Evolutionary conservation across 225 moss, liverwort and hornwort genomes (phyloP).

Genomic region (Takakia lepidozioides): DNA sequence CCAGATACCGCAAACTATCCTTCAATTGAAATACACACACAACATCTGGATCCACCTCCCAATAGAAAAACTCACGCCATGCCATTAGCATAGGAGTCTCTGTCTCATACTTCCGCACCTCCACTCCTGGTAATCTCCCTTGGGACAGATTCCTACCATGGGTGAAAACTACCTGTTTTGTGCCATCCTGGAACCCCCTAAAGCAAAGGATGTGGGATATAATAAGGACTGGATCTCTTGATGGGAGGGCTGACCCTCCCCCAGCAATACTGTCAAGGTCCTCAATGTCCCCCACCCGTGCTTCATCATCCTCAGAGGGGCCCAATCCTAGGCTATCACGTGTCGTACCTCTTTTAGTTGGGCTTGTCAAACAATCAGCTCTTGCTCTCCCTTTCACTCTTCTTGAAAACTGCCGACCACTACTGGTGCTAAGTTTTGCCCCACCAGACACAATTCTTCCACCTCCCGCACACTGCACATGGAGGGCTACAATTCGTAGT

Average conservation of each 20-base stretch:
- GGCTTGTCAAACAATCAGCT: conserved; percentile 19
- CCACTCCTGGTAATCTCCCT: conserved; percentile 39
- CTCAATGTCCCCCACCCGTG: conserved; percentile 30
- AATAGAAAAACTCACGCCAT: conserved; percentile 42
- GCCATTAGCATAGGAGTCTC: conserved; percentile 43
- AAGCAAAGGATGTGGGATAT: conserved; percentile 44
- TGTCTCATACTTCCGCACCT: conserved; percentile 32
- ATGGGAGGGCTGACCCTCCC: conserved; percentile 47
- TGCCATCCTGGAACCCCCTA: conserved; percentile 23
- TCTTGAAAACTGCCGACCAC: conserved; percentile 15
- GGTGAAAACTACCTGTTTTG: conserved; percentile 36
- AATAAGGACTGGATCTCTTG: conserved; percentile 51
- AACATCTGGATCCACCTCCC: conserved; percentile 57
- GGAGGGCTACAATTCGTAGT: conserved; percentile 41
- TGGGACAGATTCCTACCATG: conserved; percentile 20
- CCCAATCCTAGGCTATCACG: conserved; percentile 9
- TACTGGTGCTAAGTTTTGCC: conserved; percentile 16
- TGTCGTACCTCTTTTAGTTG: conserved; percentile 14
- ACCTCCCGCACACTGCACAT: conserved; percentile 52
- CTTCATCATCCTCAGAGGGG: conserved; percentile 9
- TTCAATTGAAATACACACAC: conserved; percentile 59
- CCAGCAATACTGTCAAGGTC: conserved; percentile 21
- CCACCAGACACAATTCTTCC: conserved; percentile 22
- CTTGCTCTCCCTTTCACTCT: conserved; percentile 31
- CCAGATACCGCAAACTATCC: conserved; percentile 47